Conservation (phyloP, 2,329 filamentous ascomycete genomes). For the Colletotrichum sublineola region DNA sequence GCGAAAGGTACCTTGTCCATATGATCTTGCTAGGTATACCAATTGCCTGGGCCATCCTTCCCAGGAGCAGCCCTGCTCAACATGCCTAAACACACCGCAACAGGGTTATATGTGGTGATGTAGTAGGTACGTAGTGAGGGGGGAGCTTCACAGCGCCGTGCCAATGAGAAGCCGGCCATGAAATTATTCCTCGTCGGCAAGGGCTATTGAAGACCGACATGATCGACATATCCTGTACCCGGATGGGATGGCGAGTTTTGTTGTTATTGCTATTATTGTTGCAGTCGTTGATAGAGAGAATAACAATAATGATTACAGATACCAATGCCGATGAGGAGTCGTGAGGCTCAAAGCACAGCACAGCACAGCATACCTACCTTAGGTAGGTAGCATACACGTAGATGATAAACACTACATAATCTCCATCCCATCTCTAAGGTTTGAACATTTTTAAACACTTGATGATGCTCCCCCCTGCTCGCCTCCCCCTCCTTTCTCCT, state of each 20-base stretch:
- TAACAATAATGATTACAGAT: neutral
- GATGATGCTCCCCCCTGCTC: neutral
- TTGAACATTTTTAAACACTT: neutral
- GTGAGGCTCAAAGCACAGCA: neutral
- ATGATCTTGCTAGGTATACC: slow-evolving; percentile 11
- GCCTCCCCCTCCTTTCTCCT: neutral
- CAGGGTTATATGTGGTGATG: slow-evolving; percentile 34
- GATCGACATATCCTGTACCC: neutral
- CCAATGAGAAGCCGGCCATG: slow-evolving; percentile 33
- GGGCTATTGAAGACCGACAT: slow-evolving; percentile 12
- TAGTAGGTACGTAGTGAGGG: neutral
- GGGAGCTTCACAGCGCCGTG: slow-evolving; percentile 30
- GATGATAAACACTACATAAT: no score
- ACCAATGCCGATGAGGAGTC: neutral
- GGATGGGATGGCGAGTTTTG: neutral
- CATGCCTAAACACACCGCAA: slow-evolving; percentile 9
- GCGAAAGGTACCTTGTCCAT: slow-evolving; percentile 10
- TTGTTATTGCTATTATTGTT: neutral
- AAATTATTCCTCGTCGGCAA: slow-evolving; percentile 33
- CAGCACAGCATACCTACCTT: neutral
- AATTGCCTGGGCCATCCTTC: slow-evolving; percentile 19
- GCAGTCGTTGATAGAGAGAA: neutral
- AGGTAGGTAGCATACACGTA: no score
- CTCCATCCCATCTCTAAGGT: neutral
- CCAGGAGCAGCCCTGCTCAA: slow-evolving; percentile 31